Evolutionary conservation across 2,329 filamentous ascomycete species (phyloP).

Genomic region (Xenosphaeropsis pyriputrescens): DNA sequence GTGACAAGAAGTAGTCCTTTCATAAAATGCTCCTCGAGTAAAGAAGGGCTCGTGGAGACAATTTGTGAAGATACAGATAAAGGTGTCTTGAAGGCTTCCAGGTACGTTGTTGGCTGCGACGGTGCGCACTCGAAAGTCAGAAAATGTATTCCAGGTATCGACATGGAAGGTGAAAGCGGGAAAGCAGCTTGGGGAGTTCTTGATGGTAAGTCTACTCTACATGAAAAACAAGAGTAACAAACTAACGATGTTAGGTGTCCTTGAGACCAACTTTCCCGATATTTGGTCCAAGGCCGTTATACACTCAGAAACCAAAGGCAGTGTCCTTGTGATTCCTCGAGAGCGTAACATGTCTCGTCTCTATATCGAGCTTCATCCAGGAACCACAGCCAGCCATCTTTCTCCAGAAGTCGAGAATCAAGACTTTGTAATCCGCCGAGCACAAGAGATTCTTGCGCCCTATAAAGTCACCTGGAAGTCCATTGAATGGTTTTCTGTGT

Average conservation of each 20-base stretch:
- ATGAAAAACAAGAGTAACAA: conserved; percentile 31
- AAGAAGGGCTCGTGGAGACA: conserved; percentile 14
- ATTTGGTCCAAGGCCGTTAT: conserved; percentile 42
- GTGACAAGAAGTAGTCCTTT: conserved; percentile 28
- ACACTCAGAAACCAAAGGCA: conserved; percentile 34
- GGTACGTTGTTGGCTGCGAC: conserved; percentile 51
- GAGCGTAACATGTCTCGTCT: conserved; percentile 44
- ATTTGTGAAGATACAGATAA: conserved; percentile 37
- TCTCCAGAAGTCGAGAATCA: conserved; percentile 27
- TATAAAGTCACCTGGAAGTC: conserved; percentile 48
- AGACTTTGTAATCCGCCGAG: conserved; percentile 57
- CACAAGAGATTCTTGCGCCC: conserved; percentile 43
- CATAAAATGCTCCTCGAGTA: conserved; percentile 18
- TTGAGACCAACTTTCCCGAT: conserved; percentile 35
- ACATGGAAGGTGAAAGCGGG: conserved; percentile 42
- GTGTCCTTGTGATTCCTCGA: conserved; percentile 46
- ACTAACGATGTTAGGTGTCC: conserved; percentile 21
- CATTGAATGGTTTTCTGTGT: conserved; percentile 53
- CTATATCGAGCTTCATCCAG: conserved; percentile 43
- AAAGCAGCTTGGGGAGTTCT: conserved; percentile 44
- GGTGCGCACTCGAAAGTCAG: conserved; percentile 36
- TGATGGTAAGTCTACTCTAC: conserved; percentile 26
- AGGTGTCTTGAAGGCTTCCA: conserved; percentile 37
- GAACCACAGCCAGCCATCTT: conserved; percentile 25
- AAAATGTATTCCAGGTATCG: conserved; percentile 31